Percentiles rank a stretch among this genome's conserved stretches.
Evolutionary conservation across 2,329 filamentous ascomycete species (phyloP).

Genomic region (Lachnellula hyalina): DNA sequence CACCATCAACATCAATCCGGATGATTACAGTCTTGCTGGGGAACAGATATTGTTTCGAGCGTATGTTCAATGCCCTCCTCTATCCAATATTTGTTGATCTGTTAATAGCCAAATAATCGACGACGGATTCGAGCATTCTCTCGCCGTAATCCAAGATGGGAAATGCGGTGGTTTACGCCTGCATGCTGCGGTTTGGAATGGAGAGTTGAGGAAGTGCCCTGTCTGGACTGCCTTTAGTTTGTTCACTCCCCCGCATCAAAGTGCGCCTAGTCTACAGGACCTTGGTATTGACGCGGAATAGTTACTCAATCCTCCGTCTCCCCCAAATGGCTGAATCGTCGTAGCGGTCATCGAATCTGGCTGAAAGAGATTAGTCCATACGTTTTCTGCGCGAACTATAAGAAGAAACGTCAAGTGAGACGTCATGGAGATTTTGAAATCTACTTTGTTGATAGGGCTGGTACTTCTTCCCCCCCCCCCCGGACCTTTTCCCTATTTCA

Average conservation of each 20-base stretch:
- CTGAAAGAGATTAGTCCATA: slow-evolving; percentile 52
- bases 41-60: slow-evolving; percentile 52
- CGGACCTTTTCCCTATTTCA: neutral
- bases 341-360: slow-evolving; percentile 43
- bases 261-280: neutral
- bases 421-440: slow-evolving; percentile 30
- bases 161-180: slow-evolving; percentile 46
- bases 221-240: slow-evolving; percentile 61
- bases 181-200: slow-evolving; percentile 51
- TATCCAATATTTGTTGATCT: neutral
- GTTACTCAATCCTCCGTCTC: slow-evolving; percentile 49
- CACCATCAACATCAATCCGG: slow-evolving; percentile 39
- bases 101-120: slow-evolving; percentile 48
- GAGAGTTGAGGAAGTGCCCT: slow-evolving; percentile 48
- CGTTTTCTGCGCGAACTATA: slow-evolving; percentile 53
- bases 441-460: slow-evolving; percentile 24
- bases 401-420: slow-evolving; percentile 47
- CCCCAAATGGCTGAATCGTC: slow-evolving; percentile 46
- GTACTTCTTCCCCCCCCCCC: slow-evolving; percentile 13
- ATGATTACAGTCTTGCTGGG: slow-evolving; percentile 42
- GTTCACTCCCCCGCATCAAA: slow-evolving; percentile 14
- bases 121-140: slow-evolving; percentile 47
- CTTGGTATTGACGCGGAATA: slow-evolving; percentile 22
- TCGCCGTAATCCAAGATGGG: slow-evolving; percentile 49
- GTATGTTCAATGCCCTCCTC: slow-evolving; percentile 34